A percentile compares a stretch with the other conserved stretches of the same genome.
Conservation (phyloP, 163 green algal genomes). For the Scenedesmus sp. region DNA sequence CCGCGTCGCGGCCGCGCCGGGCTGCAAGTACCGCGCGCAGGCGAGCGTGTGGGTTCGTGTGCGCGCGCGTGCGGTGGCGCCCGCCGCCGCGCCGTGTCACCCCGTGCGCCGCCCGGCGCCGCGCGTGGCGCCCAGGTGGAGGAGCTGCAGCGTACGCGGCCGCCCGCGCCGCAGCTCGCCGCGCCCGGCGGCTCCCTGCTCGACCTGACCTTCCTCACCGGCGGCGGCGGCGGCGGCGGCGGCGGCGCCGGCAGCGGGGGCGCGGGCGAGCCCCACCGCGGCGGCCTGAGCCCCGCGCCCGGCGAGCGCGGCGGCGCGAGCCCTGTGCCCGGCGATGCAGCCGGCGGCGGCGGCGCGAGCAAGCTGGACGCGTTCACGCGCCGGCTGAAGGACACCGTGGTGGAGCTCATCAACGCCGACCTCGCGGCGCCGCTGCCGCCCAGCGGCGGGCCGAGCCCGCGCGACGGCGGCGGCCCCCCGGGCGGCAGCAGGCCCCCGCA, state of each 20-base stretch:
- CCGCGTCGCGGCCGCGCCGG: slow-evolving; percentile 58
- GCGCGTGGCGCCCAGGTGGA: slow-evolving; percentile 48
- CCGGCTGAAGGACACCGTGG: slow-evolving; percentile 43
- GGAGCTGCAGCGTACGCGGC: slow-evolving; percentile 52
- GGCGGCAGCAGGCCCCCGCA: background rate
- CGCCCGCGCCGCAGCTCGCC: background rate
- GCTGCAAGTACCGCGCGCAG: slow-evolving; percentile 60
- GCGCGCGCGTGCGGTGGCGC: background rate
- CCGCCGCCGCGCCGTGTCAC: no score
- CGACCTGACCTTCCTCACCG: slow-evolving; percentile 21
- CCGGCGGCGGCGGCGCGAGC: slow-evolving; percentile 1
- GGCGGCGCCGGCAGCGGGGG: background rate
- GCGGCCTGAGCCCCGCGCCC: background rate
- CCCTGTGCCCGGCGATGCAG: background rate
- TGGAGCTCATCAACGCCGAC: slow-evolving; percentile 46
- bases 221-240: background rate
- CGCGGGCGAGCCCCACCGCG: background rate
- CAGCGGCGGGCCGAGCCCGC: background rate
- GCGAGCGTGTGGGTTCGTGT: background rate
- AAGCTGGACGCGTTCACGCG: slow-evolving; percentile 42
- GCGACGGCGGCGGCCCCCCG: background rate
- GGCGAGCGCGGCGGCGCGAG: no score
- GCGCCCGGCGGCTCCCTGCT: slow-evolving; percentile 4
- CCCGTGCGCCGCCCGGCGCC: no score
- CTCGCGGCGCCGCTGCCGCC: slow-evolving; percentile 18